Percentiles rank a stretch among this genome's conserved stretches.
These are phyloP conservation scores for Trichoderma atrobrunneum DNA, from an alignment of 2,329 filamentous ascomycete species.

Conservation along the genomic window DNA sequence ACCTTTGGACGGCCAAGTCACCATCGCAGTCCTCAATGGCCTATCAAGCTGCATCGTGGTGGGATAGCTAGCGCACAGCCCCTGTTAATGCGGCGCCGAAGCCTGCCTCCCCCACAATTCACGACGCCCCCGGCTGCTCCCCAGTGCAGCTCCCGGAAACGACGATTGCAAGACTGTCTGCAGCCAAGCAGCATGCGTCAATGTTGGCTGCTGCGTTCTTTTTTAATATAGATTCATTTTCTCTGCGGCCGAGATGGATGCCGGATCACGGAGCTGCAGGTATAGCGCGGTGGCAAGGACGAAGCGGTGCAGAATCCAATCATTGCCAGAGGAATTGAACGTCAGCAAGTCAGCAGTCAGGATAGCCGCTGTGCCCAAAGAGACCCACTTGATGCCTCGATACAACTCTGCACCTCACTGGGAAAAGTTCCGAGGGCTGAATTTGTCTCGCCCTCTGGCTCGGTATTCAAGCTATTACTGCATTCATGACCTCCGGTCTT, in stretches of 20 bases:
- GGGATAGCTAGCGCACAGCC: constrained; percentile 7
- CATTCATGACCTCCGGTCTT: not conserved
- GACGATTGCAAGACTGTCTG: not conserved
- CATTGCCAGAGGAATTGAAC: not conserved
- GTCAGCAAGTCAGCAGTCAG: not conserved
- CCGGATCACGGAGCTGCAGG: constrained; percentile 1
- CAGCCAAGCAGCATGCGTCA: not conserved
- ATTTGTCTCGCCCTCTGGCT: not conserved
- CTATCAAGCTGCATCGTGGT: constrained; percentile 18
- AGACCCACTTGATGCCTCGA: constrained; percentile 8
- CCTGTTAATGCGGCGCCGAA: constrained; percentile 2
- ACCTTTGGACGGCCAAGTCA: constrained; percentile 11
- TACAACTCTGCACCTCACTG: constrained; percentile 1
- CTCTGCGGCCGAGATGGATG: not conserved
- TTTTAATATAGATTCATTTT: not conserved
- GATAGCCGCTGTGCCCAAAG: not conserved
- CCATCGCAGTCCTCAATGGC: constrained; percentile 5
- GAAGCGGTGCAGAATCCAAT: not conserved
- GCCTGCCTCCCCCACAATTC: constrained; percentile 14
- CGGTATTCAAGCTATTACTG: not conserved
- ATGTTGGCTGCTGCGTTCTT: not conserved
- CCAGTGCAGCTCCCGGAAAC: not conserved
- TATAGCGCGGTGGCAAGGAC: constrained; percentile 7
- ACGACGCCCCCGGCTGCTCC: not conserved
- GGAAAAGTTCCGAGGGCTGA: constrained; percentile 3